Evolutionary conservation across 352 stramenopile species (phyloP), one percentile per base, ranked within the genome.

Genomic region (Phytophthora hybrid): DNA sequence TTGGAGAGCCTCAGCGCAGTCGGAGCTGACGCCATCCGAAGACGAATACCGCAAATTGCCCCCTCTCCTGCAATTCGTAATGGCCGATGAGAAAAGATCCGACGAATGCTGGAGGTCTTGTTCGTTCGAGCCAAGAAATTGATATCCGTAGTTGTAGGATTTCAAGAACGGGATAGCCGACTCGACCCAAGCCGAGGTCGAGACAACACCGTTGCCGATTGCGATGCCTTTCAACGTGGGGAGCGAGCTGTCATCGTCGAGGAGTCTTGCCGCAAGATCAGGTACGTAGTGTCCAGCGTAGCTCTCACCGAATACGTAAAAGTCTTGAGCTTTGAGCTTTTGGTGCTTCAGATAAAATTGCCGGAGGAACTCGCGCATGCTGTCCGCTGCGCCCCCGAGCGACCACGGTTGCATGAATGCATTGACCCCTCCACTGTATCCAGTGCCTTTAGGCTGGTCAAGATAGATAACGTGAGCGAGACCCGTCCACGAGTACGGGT

Each of bases 401-500:
- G 81, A 85, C 89, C 89, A 94, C 39, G 69, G 56, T 7, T 51
- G 34, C 18, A 55, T 51, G 11, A 64, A 53, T 21, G 71, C 67
- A 2, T 56, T 52, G 7, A 66, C 23, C 9, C 59, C 56, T 7
- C 53, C 63, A 32, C 84, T 93, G 67, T 93, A 95, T 31, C 89
- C 88, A 11, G 89, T 95, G 21, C 88, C 89, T 49, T 73, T 73
- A 3, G 98, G 98, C 65, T 99, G 97, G 71, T 99, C 98, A 7
- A 99, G 82, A 81, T 98, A 99, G 18, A 99, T 89, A 21, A 99
- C 85, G 66, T 99, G 96, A 1, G 97, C 97, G 21, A 97, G 77
- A 39, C 94, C 87, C 10, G 97, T 99, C 98, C 98, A 99, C 19
- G 89, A 92, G 74, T 95, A 92, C 18, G 93, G 91, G 75, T 99